Percentiles rank a stretch among this genome's conserved stretches.
These are phyloP conservation scores for Helicostylum pulchrum DNA, from an alignment of 192 early-diverging fungal genomes.

Conservation along the genomic window DNA sequence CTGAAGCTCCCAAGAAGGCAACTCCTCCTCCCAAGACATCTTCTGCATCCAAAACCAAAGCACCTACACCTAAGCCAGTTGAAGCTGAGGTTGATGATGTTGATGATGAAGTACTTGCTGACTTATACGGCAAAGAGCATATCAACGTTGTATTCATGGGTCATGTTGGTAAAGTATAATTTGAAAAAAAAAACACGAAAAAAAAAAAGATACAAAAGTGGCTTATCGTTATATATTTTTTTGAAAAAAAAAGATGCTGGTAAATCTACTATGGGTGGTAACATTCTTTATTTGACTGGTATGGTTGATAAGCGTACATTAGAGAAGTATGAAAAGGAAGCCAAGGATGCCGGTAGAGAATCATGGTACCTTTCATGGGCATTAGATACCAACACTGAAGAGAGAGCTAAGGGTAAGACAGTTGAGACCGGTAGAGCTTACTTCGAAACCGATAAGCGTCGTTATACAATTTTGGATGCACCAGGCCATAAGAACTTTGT, in stretches of 20 bases:
- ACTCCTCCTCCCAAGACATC: constrained; percentile 30
- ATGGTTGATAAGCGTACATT: constrained; percentile 99
- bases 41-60: constrained; percentile 32
- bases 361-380: constrained; percentile 99
- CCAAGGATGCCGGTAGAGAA: constrained; percentile 94
- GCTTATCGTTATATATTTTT: background rate
- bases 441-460: constrained; percentile 93
- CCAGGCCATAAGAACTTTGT: constrained; percentile 99
- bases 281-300: constrained; percentile 92
- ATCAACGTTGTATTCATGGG: constrained; percentile 98
- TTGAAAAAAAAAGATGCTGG: constrained; percentile 63
- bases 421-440: constrained; percentile 97
- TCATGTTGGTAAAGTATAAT: constrained; percentile 79
- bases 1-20: constrained; percentile 20
- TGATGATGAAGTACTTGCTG: constrained; percentile 56
- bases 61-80: constrained; percentile 35
- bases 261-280: constrained; percentile 98
- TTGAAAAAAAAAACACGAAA: background rate
- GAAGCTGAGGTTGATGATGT: constrained; percentile 52
- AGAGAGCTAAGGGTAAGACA: constrained; percentile 98
- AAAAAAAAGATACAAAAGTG: background rate
- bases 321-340: constrained; percentile 99
- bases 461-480: constrained; percentile 97
- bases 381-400: constrained; percentile 94
- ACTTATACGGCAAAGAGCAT: constrained; percentile 89